Evolutionary conservation across 2,329 filamentous ascomycete species (phyloP).

Genomic region (Calonectria honghensis): DNA sequence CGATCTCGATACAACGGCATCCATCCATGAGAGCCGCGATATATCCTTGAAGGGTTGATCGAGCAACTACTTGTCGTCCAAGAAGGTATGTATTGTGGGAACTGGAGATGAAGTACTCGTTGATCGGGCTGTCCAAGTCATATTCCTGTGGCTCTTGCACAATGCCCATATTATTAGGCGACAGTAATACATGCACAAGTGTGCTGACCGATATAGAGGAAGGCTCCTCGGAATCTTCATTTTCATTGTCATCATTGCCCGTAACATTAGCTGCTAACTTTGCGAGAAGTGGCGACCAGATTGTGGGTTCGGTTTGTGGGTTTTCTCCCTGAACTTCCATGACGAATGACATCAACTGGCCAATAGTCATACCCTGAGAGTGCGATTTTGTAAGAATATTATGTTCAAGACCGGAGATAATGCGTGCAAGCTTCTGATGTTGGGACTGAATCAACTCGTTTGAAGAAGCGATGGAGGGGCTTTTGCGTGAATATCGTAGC

Average conservation of each 20-base stretch:
- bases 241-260: not conserved
- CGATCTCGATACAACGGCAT: slow-evolving; percentile 96
- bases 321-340: slow-evolving; percentile 4
- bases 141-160: slow-evolving; percentile 76
- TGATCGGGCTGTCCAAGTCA: slow-evolving; percentile 86
- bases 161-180: slow-evolving; percentile 77
- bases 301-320: not conserved
- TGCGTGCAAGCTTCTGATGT: not conserved
- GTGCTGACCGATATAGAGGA: not conserved
- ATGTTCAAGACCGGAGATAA: not conserved
- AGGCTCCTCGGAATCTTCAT: not conserved
- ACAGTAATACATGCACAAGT: not conserved
- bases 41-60: slow-evolving; percentile 96
- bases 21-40: slow-evolving; percentile 90
- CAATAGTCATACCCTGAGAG: not conserved
- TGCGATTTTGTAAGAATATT: not conserved
- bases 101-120: slow-evolving; percentile 98
- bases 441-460: not conserved
- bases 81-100: slow-evolving; percentile 98
- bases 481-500: not conserved
- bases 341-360: not conserved
- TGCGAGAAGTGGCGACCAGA: not conserved
- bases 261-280: not conserved
- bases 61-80: slow-evolving; percentile 90
- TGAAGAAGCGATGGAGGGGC: not conserved